A percentile compares a stretch with the other conserved stretches of the same genome.
Conservation (phyloP, 2,329 filamentous ascomycete species). For the Metarhizium humberi region DNA sequence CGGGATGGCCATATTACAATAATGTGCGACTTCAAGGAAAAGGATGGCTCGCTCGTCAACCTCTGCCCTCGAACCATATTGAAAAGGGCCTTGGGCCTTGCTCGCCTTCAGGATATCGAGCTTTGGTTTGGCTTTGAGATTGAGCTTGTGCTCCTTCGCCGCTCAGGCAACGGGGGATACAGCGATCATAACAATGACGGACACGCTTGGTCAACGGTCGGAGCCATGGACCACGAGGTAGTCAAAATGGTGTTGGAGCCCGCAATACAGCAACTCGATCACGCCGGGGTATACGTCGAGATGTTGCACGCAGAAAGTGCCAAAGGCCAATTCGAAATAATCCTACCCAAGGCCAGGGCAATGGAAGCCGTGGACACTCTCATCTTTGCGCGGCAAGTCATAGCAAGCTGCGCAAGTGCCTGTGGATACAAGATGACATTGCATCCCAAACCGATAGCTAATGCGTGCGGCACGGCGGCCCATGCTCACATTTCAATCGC, state of each 20-base stretch:
- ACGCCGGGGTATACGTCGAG: conserved; percentile 56
- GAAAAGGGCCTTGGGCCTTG: conserved; percentile 39
- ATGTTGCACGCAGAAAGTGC: conserved; percentile 69
- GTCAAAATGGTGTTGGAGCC: conserved; percentile 53
- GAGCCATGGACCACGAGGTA: conserved; percentile 49
- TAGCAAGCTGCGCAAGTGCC: conserved; percentile 53
- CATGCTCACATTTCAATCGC: conserved; percentile 64
- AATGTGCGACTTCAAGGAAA: conserved; percentile 55
- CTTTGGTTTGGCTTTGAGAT: conserved; percentile 74
- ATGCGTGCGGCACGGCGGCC: conserved; percentile 51
- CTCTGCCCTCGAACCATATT: conserved; percentile 61
- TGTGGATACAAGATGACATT: conserved; percentile 60
- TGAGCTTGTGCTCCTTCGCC: conserved; percentile 63
- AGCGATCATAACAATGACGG: conserved; percentile 44
- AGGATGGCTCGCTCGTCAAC: conserved; percentile 37
- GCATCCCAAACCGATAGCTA: conserved; percentile 58
- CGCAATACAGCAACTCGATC: conserved; percentile 50
- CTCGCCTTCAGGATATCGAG: conserved; percentile 41
- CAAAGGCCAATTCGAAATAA: conserved; percentile 68
- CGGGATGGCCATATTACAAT: conserved; percentile 54
- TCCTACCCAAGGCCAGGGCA: conserved; percentile 54
- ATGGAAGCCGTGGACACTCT: conserved; percentile 63
- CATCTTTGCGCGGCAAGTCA: conserved; percentile 60
- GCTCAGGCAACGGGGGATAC: conserved; percentile 24
- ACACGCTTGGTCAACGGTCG: conserved; percentile 63